phyloP scores from a whole-genome alignment of 768 basidiomycete species.

The Trametes elegans region DNA sequence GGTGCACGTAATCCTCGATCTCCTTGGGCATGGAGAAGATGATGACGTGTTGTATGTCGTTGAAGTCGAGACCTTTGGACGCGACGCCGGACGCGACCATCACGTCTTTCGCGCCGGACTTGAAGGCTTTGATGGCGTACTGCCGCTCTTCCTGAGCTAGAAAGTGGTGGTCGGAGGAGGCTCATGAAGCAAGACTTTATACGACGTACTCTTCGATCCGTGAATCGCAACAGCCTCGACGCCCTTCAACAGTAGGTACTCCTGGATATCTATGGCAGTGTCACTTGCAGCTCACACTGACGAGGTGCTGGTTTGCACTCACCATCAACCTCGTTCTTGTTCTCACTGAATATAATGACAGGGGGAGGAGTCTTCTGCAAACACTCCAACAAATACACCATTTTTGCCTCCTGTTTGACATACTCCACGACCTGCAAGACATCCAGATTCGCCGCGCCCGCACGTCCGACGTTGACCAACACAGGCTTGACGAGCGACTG shows the following conservation, averaged over 20 bases:
- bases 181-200: not conserved
- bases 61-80: conserved; percentile 97
- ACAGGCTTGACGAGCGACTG: conserved; percentile 94
- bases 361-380: conserved; percentile 98
- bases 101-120: conserved; percentile 95
- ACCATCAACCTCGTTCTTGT: conserved; percentile 99
- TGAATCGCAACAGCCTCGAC: conserved; percentile 99
- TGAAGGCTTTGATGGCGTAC: conserved; percentile 98
- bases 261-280: conserved; percentile 84
- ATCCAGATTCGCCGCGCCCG: conserved; percentile 96
- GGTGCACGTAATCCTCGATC: conserved; percentile 99
- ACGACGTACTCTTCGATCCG: conserved; percentile 84
- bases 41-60: conserved; percentile 98
- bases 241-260: conserved; percentile 93
- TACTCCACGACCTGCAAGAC: conserved; percentile 97
- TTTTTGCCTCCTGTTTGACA: conserved; percentile 99
- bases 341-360: conserved; percentile 96
- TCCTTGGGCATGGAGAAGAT: conserved; percentile 99
- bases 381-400: conserved; percentile 98
- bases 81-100: conserved; percentile 99
- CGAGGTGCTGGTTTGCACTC: conserved; percentile 22
- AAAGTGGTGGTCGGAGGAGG: not conserved
- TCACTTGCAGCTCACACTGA: not conserved
- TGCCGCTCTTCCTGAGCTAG: conserved; percentile 97
- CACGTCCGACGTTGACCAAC: conserved; percentile 95